A percentile compares a stretch with the other conserved stretches of the same genome.
These are phyloP conservation scores for Picochlorum costavermella DNA, from an alignment of 139 green algal species.

Conservation along the genomic window DNA sequence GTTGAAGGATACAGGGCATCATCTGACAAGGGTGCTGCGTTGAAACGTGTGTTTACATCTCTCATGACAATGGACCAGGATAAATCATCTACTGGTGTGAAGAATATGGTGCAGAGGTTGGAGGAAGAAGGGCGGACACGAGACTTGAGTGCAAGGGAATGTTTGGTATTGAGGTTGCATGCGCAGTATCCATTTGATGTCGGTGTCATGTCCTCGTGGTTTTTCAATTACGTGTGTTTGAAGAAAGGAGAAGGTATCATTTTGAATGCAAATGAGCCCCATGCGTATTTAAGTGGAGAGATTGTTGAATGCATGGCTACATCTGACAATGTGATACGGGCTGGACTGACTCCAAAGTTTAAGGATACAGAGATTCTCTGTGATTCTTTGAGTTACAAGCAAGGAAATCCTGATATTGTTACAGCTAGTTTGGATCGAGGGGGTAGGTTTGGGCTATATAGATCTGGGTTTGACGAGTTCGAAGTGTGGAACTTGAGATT, in stretches of 20 bases:
- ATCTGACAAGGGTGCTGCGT: constrained; percentile 11
- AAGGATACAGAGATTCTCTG: constrained; percentile 78
- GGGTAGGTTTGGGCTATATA: constrained; percentile 8
- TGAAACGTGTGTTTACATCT: constrained; percentile 64
- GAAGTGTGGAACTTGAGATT: constrained; percentile 83
- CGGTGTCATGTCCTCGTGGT: constrained; percentile 81
- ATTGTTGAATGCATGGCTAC: constrained; percentile 92
- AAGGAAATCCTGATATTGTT: constrained; percentile 28
- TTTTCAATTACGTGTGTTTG: constrained; percentile 83
- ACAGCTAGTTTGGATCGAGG: not conserved
- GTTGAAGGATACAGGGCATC: not conserved
- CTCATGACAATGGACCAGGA: constrained; percentile 68
- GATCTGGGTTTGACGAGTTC: constrained; percentile 75
- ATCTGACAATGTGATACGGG: constrained; percentile 94
- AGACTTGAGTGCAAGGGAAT: constrained; percentile 49
- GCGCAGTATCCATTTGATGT: constrained; percentile 92
- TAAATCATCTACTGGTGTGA: not conserved
- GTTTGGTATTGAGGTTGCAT: constrained; percentile 73
- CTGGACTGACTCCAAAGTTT: constrained; percentile 93
- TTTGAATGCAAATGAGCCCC: constrained; percentile 89
- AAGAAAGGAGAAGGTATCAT: constrained; percentile 65
- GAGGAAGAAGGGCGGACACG: not conserved
- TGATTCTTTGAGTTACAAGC: constrained; percentile 81
- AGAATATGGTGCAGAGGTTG: constrained; percentile 9
- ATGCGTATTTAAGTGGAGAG: constrained; percentile 87